phyloP scores from a whole-genome alignment of 1,284 basidiomycete genomes.

The Amylostereum areolatum region DNA sequence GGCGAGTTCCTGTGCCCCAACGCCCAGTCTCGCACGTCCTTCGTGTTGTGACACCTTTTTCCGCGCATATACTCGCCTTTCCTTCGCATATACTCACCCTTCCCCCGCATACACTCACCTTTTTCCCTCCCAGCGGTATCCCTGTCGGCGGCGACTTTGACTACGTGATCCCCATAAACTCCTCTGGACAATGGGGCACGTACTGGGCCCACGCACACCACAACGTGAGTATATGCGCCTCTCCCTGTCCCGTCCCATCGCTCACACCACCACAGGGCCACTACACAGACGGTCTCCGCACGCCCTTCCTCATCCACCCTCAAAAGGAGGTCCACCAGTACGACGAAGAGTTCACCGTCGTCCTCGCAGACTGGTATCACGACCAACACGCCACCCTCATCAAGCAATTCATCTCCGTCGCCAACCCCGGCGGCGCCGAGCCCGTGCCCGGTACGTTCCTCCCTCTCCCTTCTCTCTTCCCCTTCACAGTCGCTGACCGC shows the following conservation, averaged over 20 bases:
- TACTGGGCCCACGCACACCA: constrained; percentile 84
- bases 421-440: constrained; percentile 81
- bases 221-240: background rate
- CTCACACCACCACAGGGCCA: constrained; percentile 51
- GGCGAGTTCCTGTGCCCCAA: background rate
- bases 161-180: constrained; percentile 76
- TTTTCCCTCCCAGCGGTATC: constrained; percentile 57
- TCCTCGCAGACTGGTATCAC: constrained; percentile 65
- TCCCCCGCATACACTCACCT: too few relatives aligned
- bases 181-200: constrained; percentile 74
- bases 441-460: constrained; percentile 47
- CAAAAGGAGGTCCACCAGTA: constrained; percentile 61
- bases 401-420: constrained; percentile 67
- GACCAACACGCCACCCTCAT: constrained; percentile 61
- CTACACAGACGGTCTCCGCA: constrained; percentile 83
- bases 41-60: too few relatives aligned
- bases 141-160: constrained; percentile 71
- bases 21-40: too few relatives aligned
- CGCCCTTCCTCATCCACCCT: constrained; percentile 73
- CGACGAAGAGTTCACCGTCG: constrained; percentile 88
- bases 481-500: background rate
- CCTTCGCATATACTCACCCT: too few relatives aligned
- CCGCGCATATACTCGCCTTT: too few relatives aligned
- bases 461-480: constrained; percentile 1
- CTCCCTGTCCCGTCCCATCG: constrained; percentile 34